phyloP scores from a whole-genome alignment of 2,329 filamentous ascomycete species.

The Corynespora cassiicola region DNA sequence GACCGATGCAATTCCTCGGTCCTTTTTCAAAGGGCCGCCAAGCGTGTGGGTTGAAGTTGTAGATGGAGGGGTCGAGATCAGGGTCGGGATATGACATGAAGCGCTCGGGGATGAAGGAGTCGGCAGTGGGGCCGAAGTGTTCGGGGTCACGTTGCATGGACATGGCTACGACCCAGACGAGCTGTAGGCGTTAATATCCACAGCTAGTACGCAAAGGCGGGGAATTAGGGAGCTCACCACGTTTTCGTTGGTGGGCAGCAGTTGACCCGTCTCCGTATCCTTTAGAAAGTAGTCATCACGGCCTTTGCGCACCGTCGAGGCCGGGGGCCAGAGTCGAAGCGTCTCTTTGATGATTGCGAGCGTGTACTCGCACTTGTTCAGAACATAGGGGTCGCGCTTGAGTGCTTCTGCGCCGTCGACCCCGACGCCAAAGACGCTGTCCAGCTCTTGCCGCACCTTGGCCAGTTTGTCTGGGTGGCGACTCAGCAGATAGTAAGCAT shows the following conservation, averaged over 20 bases:
- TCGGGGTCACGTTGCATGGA: conserved; percentile 12
- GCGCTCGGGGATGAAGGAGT: conserved; percentile 20
- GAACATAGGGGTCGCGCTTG: conserved; percentile 20
- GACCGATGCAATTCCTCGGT: conserved; percentile 45
- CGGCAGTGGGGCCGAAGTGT: conserved; percentile 13
- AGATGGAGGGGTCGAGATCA: conserved; percentile 7
- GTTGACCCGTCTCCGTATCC: conserved; percentile 17
- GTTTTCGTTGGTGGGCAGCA: conserved; percentile 19
- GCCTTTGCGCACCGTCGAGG: conserved; percentile 8
- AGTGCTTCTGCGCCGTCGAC: conserved; percentile 9
- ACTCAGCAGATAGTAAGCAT: conserved; percentile 23
- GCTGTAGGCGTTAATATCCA: conserved; percentile 24
- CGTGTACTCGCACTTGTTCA: conserved; percentile 31
- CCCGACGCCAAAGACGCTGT: conserved; percentile 25
- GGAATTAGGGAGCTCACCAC: background rate
- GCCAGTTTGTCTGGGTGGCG: conserved; percentile 17
- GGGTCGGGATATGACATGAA: conserved; percentile 9
- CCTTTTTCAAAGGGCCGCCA: conserved; percentile 49
- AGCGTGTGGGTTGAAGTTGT: conserved; percentile 12
- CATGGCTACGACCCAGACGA: conserved; percentile 9
- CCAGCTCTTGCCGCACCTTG: conserved; percentile 27
- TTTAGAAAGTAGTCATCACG: conserved; percentile 4
- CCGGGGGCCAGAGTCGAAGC: conserved; percentile 31
- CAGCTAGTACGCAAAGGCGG: conserved; percentile 14
- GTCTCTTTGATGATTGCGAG: conserved; percentile 36